phyloP scores from a whole-genome alignment of 495 filamentous ascomycete genomes.

The Podospora appendiculata region DNA sequence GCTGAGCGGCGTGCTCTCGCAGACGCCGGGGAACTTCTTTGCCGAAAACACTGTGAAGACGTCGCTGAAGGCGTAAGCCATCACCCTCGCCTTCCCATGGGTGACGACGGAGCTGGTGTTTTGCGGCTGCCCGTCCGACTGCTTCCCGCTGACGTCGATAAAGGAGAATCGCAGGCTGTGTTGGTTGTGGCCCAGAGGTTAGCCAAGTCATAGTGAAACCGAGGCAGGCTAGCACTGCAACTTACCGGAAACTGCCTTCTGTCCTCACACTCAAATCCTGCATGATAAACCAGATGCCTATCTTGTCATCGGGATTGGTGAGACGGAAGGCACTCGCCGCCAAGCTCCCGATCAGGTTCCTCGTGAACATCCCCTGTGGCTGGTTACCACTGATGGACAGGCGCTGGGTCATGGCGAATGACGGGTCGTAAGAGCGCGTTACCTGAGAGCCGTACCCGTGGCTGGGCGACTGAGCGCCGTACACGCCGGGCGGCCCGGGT shows the following conservation, averaged over 20 bases:
- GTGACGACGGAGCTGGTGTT: conserved; percentile 47
- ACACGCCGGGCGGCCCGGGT: neutral
- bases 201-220: neutral
- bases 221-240: neutral
- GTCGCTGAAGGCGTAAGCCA: conserved; percentile 83
- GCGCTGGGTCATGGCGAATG: conserved; percentile 19
- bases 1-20: conserved; percentile 87
- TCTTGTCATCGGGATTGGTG: conserved; percentile 71
- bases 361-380: conserved; percentile 85
- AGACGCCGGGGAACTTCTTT: conserved; percentile 97
- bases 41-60: conserved; percentile 91
- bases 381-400: conserved; percentile 29
- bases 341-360: conserved; percentile 91
- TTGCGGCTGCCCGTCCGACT: conserved; percentile 18
- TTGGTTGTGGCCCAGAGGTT: too few species aligned
- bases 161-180: conserved; percentile 52
- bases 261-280: conserved; percentile 93
- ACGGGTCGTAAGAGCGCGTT: conserved; percentile 17
- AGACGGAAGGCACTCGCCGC: conserved; percentile 85
- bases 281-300: conserved; percentile 94
- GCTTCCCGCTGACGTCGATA: conserved; percentile 63
- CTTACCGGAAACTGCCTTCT: conserved; percentile 81
- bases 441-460: conserved; percentile 7
- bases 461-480: conserved; percentile 2
- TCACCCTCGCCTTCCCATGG: conserved; percentile 70